Percentiles rank a stretch among this genome's conserved stretches.
Conservation (phyloP, 345 rosid genomes). For the Erucastrum elatum region DNA sequence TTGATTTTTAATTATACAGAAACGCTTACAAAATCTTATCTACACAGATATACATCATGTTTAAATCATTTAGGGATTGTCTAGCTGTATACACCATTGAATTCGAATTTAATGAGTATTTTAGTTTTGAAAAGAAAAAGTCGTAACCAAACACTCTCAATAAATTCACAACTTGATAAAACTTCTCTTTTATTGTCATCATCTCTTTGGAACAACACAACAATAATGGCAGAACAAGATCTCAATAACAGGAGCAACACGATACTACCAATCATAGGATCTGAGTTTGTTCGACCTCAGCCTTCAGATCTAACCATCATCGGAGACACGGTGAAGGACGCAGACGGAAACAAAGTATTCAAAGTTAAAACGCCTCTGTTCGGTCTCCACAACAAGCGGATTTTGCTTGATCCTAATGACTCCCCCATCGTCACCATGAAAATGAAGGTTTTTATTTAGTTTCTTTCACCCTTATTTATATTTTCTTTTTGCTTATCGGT, state of each 20-base stretch:
- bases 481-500: not conserved
- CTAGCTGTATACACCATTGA: not conserved
- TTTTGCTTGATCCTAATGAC: slow-evolving; percentile 38
- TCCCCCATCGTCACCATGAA: slow-evolving; percentile 42
- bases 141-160: slow-evolving; percentile 13
- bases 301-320: slow-evolving; percentile 37
- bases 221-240: slow-evolving; percentile 29
- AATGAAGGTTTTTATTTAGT: slow-evolving; percentile 38
- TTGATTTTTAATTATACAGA: not conserved
- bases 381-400: slow-evolving; percentile 38
- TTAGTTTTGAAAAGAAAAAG: slow-evolving; percentile 22
- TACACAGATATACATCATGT: not conserved
- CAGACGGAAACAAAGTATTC: slow-evolving; percentile 37
- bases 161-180: slow-evolving; percentile 3
- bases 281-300: slow-evolving; percentile 36
- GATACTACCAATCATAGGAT: slow-evolving; percentile 28
- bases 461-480: not conserved
- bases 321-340: slow-evolving; percentile 43
- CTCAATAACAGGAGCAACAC: slow-evolving; percentile 6
- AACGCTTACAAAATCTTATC: not conserved
- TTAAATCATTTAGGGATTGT: not conserved
- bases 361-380: slow-evolving; percentile 41
- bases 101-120: not conserved
- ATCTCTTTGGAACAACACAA: slow-evolving; percentile 2
- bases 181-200: slow-evolving; percentile 3